Evolutionary conservation across 1,284 basidiomycete genomes (phyloP).

Genomic region (Puccinia horiana): DNA sequence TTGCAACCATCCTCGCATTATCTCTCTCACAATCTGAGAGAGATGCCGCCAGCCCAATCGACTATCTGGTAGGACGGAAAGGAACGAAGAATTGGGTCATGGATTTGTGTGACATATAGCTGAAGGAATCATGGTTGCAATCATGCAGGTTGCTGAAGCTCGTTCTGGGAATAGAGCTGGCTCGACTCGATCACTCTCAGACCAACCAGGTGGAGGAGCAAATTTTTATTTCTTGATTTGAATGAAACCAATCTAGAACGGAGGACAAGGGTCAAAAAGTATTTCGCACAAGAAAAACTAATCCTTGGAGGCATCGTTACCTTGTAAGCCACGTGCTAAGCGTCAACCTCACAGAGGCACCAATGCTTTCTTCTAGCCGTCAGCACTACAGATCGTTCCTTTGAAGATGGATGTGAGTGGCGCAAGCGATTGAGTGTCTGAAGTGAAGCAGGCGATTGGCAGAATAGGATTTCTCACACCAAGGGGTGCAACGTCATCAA

Average conservation of each 20-base stretch:
- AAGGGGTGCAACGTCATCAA: slow-evolving; percentile 93
- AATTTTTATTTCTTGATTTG: slow-evolving; percentile 61
- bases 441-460: too few species aligned
- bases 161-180: not conserved
- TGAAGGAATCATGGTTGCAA: not conserved
- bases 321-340: slow-evolving; percentile 98
- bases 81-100: not conserved
- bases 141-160: not conserved
- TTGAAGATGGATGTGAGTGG: not conserved
- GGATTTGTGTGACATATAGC: slow-evolving; percentile 9
- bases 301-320: slow-evolving; percentile 62
- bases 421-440: too few species aligned
- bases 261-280: slow-evolving; percentile 40
- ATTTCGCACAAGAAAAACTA: not conserved
- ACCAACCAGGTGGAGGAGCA: slow-evolving; percentile 5
- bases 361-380: slow-evolving; percentile 99
- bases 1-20: too few species aligned
- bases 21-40: too few species aligned
- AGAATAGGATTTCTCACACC: slow-evolving; percentile 98
- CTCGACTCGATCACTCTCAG: not conserved
- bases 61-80: not conserved
- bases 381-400: slow-evolving; percentile 67
- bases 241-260: slow-evolving; percentile 74
- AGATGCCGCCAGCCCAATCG: too few species aligned
- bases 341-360: slow-evolving; percentile 96